These are phyloP conservation scores for Clavispora vitiphila DNA, from an alignment of 805 yeast species.

Conservation along the genomic window DNA sequence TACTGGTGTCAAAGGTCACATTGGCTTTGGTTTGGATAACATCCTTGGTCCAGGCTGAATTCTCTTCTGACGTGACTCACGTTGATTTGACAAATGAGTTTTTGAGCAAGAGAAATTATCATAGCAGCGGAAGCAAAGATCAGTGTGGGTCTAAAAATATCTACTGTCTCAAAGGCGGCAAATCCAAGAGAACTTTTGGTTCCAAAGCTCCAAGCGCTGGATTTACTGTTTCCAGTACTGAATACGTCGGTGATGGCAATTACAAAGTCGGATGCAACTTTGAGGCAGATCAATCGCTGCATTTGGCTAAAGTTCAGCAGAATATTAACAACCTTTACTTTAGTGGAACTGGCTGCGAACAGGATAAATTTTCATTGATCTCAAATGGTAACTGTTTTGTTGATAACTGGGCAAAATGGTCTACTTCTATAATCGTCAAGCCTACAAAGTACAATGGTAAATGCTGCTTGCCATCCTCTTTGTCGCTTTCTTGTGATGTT, in stretches of 20 bases:
- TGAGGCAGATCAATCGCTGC: background rate
- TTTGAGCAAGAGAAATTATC: background rate
- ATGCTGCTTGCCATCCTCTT: background rate
- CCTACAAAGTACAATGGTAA: background rate
- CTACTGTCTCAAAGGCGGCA: background rate
- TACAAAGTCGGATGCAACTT: background rate
- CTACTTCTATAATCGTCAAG: background rate
- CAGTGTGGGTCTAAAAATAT: background rate
- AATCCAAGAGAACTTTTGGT: background rate
- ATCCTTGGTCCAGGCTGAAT: background rate
- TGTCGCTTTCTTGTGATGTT: background rate
- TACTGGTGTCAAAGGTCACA: background rate
- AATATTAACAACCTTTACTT: background rate
- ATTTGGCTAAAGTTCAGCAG: background rate
- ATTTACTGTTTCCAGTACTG: background rate
- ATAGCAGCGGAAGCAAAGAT: background rate
- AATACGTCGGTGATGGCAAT: background rate
- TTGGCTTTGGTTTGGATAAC: background rate
- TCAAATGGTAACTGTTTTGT: background rate
- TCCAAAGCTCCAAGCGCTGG: background rate
- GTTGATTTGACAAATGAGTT: background rate
- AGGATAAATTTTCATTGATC: background rate
- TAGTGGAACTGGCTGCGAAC: slow-evolving; percentile 1
- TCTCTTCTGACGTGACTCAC: background rate
- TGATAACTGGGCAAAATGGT: slow-evolving; percentile 1